Evolutionary conservation across 2,329 filamentous ascomycete species (phyloP), one percentile per base, ranked within the genome.

Genomic region (Tolypocladium nubicola): DNA sequence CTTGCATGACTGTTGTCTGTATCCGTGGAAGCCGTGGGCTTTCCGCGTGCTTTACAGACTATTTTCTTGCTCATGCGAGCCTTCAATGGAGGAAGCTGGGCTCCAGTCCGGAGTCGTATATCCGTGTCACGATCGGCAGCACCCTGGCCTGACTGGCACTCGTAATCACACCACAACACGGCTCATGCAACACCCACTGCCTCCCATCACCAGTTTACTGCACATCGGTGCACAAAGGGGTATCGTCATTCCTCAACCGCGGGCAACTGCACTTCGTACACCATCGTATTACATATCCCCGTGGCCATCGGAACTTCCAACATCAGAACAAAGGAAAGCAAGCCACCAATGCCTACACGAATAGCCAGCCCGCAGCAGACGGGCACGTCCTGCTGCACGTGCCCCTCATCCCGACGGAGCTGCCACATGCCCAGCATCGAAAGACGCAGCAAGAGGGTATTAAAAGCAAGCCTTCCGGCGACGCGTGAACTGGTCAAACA

Each of bases 231-330:
- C 47, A 21, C 47, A 52, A 50, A 33, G 41, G 53, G 60, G 53
- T 56, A 61, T 60, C 58, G 58, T 58, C 40, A 43, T 57, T 58
- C 11, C 47, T 52, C 50, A 38, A 53, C 41, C 39, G 16, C 54
- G 38, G 23, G 39, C 38, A 53, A 43, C 53, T 47, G 54, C 41
- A 55, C n/a, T 26, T 45, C 30, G 30, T 37, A 52, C 30, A 35
- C 30, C 30, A 21, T 43, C 38, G 23, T 21, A 43, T 41, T 54
- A 54, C 52, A 40, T 41, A n/a, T 35, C 41, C n/a, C 52, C 39
- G 23, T 21, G 16, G 38, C 30, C 19, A 19, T 52, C 30, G 38
- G 38, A 39, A 39, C 38, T 39, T 38, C 30, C 26, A n/a, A n/a
- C 19, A 4, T 50, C 47, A 21, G 30, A 52, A n/a, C 45, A 49